Evolutionary conservation across 2,329 filamentous ascomycete species (phyloP).

Genomic region (Didymella arachidicola): DNA sequence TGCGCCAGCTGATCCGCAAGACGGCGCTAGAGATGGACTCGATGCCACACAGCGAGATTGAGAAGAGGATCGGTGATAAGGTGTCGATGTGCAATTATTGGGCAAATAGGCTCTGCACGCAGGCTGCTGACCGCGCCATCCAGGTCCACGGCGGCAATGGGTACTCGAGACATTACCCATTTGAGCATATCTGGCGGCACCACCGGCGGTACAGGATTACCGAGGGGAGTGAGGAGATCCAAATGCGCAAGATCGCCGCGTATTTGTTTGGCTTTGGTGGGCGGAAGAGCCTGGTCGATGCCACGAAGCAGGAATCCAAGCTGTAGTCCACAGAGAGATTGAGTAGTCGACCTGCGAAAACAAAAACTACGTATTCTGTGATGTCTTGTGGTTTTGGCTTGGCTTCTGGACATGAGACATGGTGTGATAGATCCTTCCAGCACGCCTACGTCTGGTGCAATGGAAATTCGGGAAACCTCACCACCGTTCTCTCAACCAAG

Average conservation of each 20-base stretch:
- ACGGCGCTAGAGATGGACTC: slow-evolving; percentile 69
- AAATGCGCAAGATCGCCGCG: slow-evolving; percentile 70
- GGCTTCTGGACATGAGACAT: background rate
- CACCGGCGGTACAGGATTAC: slow-evolving; percentile 70
- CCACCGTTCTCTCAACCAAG: slow-evolving; percentile 24
- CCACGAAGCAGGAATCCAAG: slow-evolving; percentile 43
- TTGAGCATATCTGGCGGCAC: slow-evolving; percentile 72
- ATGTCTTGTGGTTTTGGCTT: background rate
- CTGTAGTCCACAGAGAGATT: slow-evolving; percentile 25
- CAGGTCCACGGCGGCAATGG: slow-evolving; percentile 69
- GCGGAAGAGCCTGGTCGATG: slow-evolving; percentile 51
- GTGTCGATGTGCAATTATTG: slow-evolving; percentile 73
- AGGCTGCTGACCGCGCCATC: slow-evolving; percentile 69
- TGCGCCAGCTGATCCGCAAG: slow-evolving; percentile 66
- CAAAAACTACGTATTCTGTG: background rate
- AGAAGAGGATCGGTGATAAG: slow-evolving; percentile 66
- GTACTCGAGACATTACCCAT: slow-evolving; percentile 65
- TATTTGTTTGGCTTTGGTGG: slow-evolving; percentile 65
- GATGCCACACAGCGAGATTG: slow-evolving; percentile 62
- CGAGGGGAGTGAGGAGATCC: slow-evolving; percentile 70
- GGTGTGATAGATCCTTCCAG: too few species aligned
- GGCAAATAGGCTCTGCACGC: slow-evolving; percentile 66
- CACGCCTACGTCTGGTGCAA: background rate
- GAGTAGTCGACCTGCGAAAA: background rate
- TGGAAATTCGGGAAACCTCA: background rate